phyloP scores from a whole-genome alignment of 805 yeast species.

The Hanseniaspora hatyaiensis region DNA sequence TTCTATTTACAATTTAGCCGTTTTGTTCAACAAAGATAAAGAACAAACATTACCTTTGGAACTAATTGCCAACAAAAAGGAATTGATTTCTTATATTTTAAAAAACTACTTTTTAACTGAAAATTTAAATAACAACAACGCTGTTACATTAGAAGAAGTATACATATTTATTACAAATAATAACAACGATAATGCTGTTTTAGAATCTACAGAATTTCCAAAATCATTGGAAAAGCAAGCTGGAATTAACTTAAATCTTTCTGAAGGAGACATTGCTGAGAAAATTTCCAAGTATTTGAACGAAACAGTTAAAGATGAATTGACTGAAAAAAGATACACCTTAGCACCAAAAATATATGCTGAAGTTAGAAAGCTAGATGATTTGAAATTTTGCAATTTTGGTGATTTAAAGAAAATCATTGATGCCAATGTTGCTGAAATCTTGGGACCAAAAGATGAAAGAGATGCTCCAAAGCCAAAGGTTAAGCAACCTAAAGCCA shows the following conservation, averaged over 20 bases:
- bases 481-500: slow-evolving; percentile 16
- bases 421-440: slow-evolving; percentile 58
- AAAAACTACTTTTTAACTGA: slow-evolving; percentile 12
- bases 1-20: slow-evolving; percentile 66
- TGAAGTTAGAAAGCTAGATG: slow-evolving; percentile 58
- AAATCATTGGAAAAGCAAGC: slow-evolving; percentile 50
- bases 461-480: slow-evolving; percentile 48
- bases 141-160: slow-evolving; percentile 47
- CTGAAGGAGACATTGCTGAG: slow-evolving; percentile 50
- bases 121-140: slow-evolving; percentile 12
- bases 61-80: slow-evolving; percentile 2
- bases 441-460: slow-evolving; percentile 92
- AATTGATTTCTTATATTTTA: slow-evolving; percentile 38
- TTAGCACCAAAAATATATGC: slow-evolving; percentile 67
- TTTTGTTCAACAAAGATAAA: slow-evolving; percentile 45
- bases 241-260: slow-evolving; percentile 72
- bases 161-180: slow-evolving; percentile 50
- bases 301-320: slow-evolving; percentile 38
- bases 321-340: slow-evolving; percentile 65
- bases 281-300: slow-evolving; percentile 51
- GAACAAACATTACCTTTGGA: slow-evolving; percentile 28
- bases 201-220: slow-evolving; percentile 35
- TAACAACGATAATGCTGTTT: slow-evolving; percentile 26
- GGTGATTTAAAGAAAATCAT: slow-evolving; percentile 74
- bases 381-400: slow-evolving; percentile 87